phyloP scores from a whole-genome alignment of 2,329 filamentous ascomycete genomes.

The Tolypocladium tropicale region DNA sequence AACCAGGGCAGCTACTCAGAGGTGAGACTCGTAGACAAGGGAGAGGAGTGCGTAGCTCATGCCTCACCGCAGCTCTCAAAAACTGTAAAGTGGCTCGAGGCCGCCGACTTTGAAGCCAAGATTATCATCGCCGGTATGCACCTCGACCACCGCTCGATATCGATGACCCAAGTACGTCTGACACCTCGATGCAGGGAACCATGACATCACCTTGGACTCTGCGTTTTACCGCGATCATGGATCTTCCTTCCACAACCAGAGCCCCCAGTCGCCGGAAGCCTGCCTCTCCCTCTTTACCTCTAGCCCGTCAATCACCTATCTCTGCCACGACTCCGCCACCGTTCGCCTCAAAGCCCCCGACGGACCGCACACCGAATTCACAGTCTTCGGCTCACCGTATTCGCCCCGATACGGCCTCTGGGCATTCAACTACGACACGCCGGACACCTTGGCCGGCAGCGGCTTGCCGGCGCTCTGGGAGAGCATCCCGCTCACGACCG shows the following conservation, averaged over 20 bases:
- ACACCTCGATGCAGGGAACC: constrained; percentile 47
- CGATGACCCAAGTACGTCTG: background rate
- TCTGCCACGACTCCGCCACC: constrained; percentile 45
- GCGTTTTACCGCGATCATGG: constrained; percentile 47
- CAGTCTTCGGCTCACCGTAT: constrained; percentile 61
- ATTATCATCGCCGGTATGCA: constrained; percentile 55
- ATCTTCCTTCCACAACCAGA: constrained; percentile 44
- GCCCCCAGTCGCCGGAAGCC: constrained; percentile 37
- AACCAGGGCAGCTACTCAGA: constrained; percentile 57
- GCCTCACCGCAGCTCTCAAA: constrained; percentile 37
- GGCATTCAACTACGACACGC: constrained; percentile 54
- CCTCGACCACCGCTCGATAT: background rate
- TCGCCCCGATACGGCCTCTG: constrained; percentile 47
- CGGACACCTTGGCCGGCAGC: constrained; percentile 6
- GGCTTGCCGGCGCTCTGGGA: constrained; percentile 41
- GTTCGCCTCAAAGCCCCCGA: constrained; percentile 42
- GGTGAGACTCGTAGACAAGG: constrained; percentile 16
- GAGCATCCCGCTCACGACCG: constrained; percentile 47
- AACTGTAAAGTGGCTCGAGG: constrained; percentile 56
- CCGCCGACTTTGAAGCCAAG: constrained; percentile 57
- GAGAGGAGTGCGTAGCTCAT: background rate
- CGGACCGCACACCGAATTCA: constrained; percentile 51
- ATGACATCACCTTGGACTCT: constrained; percentile 62
- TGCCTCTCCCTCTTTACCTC: constrained; percentile 45
- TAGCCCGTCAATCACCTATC: constrained; percentile 51